Conservation (phyloP, 2,329 filamentous ascomycete genomes). For the Teratosphaeria destructans region DNA sequence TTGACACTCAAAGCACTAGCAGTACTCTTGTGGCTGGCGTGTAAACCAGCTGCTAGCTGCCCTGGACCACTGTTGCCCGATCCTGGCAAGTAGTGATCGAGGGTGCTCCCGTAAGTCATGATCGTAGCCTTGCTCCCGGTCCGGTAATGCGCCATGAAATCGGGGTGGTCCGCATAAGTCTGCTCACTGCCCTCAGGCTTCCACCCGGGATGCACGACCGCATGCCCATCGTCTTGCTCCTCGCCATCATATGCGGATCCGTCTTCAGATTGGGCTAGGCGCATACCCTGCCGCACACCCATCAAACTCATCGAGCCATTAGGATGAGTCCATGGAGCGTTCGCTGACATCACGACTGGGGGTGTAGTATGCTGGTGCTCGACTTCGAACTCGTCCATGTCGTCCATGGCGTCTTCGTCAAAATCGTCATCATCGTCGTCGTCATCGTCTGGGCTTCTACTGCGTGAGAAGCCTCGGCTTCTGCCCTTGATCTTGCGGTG, state of each 20-base stretch:
- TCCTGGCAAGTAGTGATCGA: not conserved
- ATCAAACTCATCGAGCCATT: not conserved
- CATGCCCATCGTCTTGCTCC: conserved; percentile 28
- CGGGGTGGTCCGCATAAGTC: conserved; percentile 22
- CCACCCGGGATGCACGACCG: conserved; percentile 16
- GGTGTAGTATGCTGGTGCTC: conserved; percentile 7
- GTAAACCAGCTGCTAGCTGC: not conserved
- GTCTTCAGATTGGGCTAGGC: conserved; percentile 27
- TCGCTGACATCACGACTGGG: not conserved
- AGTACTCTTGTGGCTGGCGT: not conserved
- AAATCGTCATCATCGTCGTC: conserved; percentile 22
- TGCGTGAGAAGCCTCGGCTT: not conserved
- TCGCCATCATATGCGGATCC: conserved; percentile 42
- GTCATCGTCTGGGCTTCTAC: conserved; percentile 11
- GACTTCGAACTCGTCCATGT: conserved; percentile 37
- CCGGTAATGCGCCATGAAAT: conserved; percentile 15
- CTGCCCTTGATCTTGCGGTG: conserved; percentile 31
- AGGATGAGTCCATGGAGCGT: not conserved
- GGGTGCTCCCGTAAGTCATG: not conserved
- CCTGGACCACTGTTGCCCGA: not conserved
- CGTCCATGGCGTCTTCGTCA: conserved; percentile 33
- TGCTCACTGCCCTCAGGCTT: conserved; percentile 10
- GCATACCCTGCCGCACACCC: conserved; percentile 1
- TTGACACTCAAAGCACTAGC: not conserved
- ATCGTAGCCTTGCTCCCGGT: not conserved